phyloP scores from a whole-genome alignment of 306 rosid species.

The Cercis canadensis region DNA sequence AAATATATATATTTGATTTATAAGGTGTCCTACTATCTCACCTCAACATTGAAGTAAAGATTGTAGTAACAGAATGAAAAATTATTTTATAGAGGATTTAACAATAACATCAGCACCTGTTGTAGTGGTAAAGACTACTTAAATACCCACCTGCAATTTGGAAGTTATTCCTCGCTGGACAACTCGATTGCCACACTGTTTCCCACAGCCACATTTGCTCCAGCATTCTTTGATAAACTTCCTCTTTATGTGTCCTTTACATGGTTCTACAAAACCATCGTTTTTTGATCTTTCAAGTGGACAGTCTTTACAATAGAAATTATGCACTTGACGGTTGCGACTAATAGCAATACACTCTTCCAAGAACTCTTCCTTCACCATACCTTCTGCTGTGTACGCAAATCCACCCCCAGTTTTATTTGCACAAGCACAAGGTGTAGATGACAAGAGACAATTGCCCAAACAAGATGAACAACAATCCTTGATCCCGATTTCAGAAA shows the following conservation, averaged over 20 bases:
- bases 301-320: constrained; percentile 72
- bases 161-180: constrained; percentile 88
- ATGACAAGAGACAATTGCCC: constrained; percentile 71
- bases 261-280: constrained; percentile 75
- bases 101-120: neutral
- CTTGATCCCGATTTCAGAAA: constrained; percentile 64
- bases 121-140: constrained; percentile 22
- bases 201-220: constrained; percentile 90
- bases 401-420: constrained; percentile 61
- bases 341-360: constrained; percentile 70
- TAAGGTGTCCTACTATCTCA: neutral
- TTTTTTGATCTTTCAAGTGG: constrained; percentile 73
- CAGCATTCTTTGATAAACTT: constrained; percentile 91
- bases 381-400: constrained; percentile 72
- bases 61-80: neutral
- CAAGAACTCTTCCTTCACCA: constrained; percentile 71
- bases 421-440: constrained; percentile 74
- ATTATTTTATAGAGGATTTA: neutral
- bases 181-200: constrained; percentile 87
- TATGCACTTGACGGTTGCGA: constrained; percentile 54
- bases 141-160: constrained; percentile 77
- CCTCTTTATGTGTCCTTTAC: constrained; percentile 89
- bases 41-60: constrained; percentile 29
- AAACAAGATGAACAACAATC: constrained; percentile 82
- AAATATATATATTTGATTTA: neutral